Conservation (phyloP, 345 rosid genomes). For the Psidium guajava region DNA sequence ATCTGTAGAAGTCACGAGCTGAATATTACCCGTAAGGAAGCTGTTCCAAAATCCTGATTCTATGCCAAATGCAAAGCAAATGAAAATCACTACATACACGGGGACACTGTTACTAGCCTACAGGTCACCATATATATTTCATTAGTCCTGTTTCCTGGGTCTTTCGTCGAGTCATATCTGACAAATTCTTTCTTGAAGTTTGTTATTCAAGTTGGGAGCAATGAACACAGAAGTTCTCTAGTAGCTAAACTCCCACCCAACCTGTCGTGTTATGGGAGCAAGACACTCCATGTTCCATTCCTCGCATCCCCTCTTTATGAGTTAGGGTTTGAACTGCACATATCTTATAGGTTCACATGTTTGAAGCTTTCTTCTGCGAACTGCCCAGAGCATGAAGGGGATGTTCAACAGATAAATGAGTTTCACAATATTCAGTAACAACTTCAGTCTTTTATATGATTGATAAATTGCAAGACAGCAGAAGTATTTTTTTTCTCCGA, state of each 20-base stretch:
- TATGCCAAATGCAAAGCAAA: not conserved
- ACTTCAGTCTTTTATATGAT: not conserved
- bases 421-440: not conserved
- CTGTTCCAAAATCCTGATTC: not conserved
- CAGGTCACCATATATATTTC: not conserved
- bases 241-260: not conserved
- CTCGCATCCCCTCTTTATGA: not conserved
- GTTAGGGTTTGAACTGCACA: not conserved
- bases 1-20: slow-evolving; percentile 20
- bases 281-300: not conserved
- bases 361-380: not conserved
- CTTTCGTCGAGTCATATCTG: not conserved
- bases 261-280: not conserved
- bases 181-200: not conserved
- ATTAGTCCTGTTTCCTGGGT: not conserved
- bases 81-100: not conserved
- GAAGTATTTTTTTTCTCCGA: not conserved
- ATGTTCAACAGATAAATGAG: not conserved
- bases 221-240: not conserved
- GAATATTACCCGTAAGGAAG: not conserved
- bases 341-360: not conserved
- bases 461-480: too few species aligned
- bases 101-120: not conserved
- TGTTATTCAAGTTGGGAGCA: not conserved
- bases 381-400: not conserved